phyloP scores from a whole-genome alignment of 2,329 filamentous ascomycete genomes.

The Sporothrix pallida region DNA sequence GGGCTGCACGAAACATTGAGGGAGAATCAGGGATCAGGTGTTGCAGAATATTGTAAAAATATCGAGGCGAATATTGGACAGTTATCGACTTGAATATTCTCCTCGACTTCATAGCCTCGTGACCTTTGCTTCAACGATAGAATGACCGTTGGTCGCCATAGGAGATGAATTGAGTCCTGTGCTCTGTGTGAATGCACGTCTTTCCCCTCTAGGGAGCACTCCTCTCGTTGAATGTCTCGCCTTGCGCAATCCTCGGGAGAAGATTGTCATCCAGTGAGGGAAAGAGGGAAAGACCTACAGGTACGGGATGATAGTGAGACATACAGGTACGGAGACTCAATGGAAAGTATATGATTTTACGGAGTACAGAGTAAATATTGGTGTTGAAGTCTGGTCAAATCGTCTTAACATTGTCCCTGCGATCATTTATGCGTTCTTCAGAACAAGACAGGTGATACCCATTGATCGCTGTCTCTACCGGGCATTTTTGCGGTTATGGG shows the following conservation, averaged over 20 bases:
- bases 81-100: too few relatives aligned
- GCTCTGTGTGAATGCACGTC: neutral
- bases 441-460: neutral
- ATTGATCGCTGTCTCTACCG: constrained; percentile 1
- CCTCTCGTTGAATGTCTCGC: constrained; percentile 6
- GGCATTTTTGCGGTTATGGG: neutral
- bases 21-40: neutral
- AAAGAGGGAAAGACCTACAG: neutral
- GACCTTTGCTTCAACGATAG: too few relatives aligned
- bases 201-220: too few relatives aligned
- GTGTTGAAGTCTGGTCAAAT: neutral
- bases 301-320: neutral
- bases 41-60: neutral
- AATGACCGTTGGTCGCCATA: constrained; percentile 21
- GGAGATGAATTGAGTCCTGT: neutral
- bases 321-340: neutral
- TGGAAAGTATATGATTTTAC: too few relatives aligned
- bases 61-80: neutral
- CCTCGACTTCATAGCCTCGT: too few relatives aligned
- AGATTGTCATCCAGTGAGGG: neutral
- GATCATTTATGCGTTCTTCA: neutral
- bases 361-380: neutral
- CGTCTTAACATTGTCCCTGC: neutral
- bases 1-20: neutral
- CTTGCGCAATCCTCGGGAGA: neutral